Evolutionary conservation across 371 early-diverging fungal species (phyloP), one percentile per base, ranked within the genome.

Genomic region (Mortierella sp.): DNA sequence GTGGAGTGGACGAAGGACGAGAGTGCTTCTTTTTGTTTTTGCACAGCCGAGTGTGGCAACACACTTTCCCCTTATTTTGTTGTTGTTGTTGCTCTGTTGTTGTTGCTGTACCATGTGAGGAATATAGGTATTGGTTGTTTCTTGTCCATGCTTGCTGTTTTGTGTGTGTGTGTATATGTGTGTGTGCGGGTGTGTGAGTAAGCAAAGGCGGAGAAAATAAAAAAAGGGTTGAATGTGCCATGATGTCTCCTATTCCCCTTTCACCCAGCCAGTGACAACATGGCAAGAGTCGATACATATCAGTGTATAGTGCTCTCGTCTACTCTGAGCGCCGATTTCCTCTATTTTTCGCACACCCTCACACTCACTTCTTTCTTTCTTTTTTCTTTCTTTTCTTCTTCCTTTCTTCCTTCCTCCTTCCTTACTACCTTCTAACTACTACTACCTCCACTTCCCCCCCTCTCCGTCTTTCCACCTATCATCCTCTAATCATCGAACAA

Each of bases 281-380:
- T 16, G 22, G 22, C 1, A 16, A 19, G 58, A 58, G 37, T 58
- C 58, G 58, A 58, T 37, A 34, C 5, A 58, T 37, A 34, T 2
- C 34, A 5, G 4, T 53, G 29, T 6, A 14, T 14, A 6, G 34
- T 34, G 58, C 58, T 58, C 58, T 58, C 37, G 22, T 58, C 58
- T 58, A 58, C 58, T 58, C 58, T 58, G 19, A 55, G 58, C 58
- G 58, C 58, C 58, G 58, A 58, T 58, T 58, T 50, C 50, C n/a
- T n/a, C n/a, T n/a, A n/a, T 45, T 31, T 34, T 31, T 50, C 50
- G 24, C 50, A 50, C 47, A 47, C 19, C 16, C 45, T 45, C 44
- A 13, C 19, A 40, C 40, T 58, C 39, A 61, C 41, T 48, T 50
- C 41, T 61, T 13, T 71, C 22, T 44, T 29, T 31, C 22, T 66